Conservation (phyloP, 2,329 filamentous ascomycete species). For the Metarhizium anisopliae region DNA sequence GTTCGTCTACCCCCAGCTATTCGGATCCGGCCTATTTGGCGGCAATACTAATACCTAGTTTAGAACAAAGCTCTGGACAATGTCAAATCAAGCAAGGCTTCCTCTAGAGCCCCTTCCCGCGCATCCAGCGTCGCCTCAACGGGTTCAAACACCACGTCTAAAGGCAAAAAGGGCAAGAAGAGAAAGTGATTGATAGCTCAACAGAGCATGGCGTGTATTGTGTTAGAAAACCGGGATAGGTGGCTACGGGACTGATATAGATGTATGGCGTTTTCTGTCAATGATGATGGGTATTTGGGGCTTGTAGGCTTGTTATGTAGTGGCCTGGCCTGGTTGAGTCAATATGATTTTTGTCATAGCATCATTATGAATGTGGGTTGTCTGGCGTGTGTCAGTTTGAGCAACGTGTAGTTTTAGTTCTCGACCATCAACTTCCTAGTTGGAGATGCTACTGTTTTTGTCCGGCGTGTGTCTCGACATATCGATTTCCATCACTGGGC, state of each 20-base stretch:
- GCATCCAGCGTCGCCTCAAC: conserved; percentile 83
- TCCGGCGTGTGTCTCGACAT: not conserved
- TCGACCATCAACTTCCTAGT: too few relatives aligned
- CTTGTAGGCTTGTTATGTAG: not conserved
- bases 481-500: not conserved
- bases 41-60: conserved; percentile 3
- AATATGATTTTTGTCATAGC: not conserved
- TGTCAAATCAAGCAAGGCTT: conserved; percentile 72
- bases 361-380: too few relatives aligned
- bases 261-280: conserved; percentile 9
- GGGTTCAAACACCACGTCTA: conserved; percentile 43
- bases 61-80: conserved; percentile 92
- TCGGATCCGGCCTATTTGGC: not conserved
- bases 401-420: too few relatives aligned
- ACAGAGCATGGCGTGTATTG: not conserved
- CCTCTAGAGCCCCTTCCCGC: conserved; percentile 68
- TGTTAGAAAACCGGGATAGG: not conserved
- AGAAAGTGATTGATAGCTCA: conserved; percentile 17
- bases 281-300: not conserved
- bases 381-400: not conserved
- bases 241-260: not conserved
- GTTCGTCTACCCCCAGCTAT: conserved; percentile 36
- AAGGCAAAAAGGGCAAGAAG: conserved; percentile 29
- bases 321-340: not conserved
- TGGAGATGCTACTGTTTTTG: too few relatives aligned